Base-by-base conservation (phyloP, 1,139 yeast genomes). In the Candida sp. region DNA sequence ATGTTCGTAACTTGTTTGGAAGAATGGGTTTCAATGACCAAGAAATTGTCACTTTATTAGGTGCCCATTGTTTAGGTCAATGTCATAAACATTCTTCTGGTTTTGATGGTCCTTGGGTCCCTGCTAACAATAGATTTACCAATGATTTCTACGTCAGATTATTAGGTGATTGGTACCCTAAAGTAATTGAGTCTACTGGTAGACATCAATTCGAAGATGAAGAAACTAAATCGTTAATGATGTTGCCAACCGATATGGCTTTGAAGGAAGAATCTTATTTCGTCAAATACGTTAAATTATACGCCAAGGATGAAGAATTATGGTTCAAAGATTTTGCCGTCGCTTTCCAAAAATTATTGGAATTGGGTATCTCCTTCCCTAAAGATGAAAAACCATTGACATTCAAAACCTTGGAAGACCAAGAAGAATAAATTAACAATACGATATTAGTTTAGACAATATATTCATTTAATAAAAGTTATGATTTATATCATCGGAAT, bases 61-160 rank as follows among this genome's bases (percentile, higher is more conserved):
- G 97, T 51, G 96, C 96, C 34, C 97, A 90, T 65, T 81, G 87
- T 48, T 74, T 89, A 51, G 97, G 97, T 49, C 66, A 77, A 55
- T 87, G 96, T 59, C 96, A 88, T 66, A 62, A 72, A 30, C 56
- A 68, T 40, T 73, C 74, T 51, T 76, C 85, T 9, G 97, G 97
- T 3, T 91, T 71, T 62, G 95, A 86, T 49, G 97, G 97, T 41
- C 96, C 96, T 41, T 91, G 98, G 98, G 95, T 93, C 45, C 93
- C 91, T 46, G 83, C 90, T 35, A 87, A 89, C 55, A 90, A 90
- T 53, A 71, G 79, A 65, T 87, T 91, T 65, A 82, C 93, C 54
- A 89, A 88, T 64, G 93, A 86, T 53, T 89, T 86, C 66, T 91
- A 67, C 71, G 82, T 79, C 49, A 75, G 87, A 57, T 77, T 91